Conservation (phyloP, 768 basidiomycete species). For the Macrocybe gigantea region DNA sequence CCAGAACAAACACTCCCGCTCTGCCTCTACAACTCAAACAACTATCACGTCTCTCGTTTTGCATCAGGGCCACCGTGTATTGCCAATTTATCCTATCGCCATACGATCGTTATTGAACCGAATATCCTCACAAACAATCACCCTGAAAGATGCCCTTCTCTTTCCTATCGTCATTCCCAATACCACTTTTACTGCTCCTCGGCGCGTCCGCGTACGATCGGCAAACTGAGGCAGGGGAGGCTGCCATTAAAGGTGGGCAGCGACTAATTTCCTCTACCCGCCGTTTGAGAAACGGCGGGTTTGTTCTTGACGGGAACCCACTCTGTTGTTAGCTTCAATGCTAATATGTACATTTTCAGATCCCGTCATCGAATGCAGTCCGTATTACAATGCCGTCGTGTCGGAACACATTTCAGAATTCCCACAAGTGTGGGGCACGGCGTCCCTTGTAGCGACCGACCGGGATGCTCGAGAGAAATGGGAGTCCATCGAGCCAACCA, state of each 20-base stretch:
- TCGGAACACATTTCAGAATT: constrained; percentile 26
- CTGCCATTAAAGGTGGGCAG: constrained; percentile 25
- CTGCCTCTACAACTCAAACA: no score
- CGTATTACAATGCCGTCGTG: constrained; percentile 36
- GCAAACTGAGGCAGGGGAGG: constrained; percentile 28
- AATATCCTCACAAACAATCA: background rate
- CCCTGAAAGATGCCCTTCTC: background rate
- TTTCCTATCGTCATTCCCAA: background rate
- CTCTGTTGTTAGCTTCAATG: background rate
- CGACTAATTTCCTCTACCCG: constrained; percentile 2
- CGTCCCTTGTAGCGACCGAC: constrained; percentile 37
- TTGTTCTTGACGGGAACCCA: background rate
- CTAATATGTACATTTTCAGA: constrained; percentile 16
- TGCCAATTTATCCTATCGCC: no score
- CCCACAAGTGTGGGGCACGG: constrained; percentile 39
- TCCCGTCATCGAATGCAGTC: constrained; percentile 31
- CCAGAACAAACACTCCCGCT: no score
- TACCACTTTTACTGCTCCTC: background rate
- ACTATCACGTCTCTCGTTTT: no score
- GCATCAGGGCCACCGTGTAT: no score
- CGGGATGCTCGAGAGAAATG: constrained; percentile 36
- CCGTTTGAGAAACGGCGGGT: background rate
- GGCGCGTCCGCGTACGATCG: constrained; percentile 19
- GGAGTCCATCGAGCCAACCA: constrained; percentile 30
- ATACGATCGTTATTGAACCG: background rate